Evolutionary conservation across 176 grass and related monocot genomes (phyloP).

Genomic region (Raddia guianensis): DNA sequence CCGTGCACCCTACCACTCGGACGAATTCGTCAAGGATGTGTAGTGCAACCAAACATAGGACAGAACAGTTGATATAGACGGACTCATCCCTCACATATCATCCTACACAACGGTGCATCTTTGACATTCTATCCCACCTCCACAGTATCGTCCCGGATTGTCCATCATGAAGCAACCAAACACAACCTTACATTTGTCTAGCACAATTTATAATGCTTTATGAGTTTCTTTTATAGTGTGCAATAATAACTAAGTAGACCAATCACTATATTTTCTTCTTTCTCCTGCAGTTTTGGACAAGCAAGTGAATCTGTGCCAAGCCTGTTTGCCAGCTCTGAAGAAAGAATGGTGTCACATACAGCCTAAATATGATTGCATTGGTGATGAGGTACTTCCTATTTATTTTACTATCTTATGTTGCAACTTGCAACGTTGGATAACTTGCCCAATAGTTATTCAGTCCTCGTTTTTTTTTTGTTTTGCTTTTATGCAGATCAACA

Average conservation of each 20-base stretch:
- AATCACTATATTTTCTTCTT: constrained; percentile 27
- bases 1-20: too few relatives aligned
- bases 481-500: constrained; percentile 57
- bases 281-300: constrained; percentile 50
- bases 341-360: constrained; percentile 64
- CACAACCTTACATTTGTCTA: neutral
- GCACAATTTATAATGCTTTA: neutral
- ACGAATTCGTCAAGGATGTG: too few relatives aligned
- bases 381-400: constrained; percentile 59
- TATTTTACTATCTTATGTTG: constrained; percentile 37
- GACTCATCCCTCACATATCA: too few relatives aligned
- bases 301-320: constrained; percentile 58
- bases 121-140: too few relatives aligned
- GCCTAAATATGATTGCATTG: constrained; percentile 35
- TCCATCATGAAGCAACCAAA: too few relatives aligned
- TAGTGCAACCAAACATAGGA: too few relatives aligned
- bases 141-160: too few relatives aligned
- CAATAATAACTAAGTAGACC: neutral
- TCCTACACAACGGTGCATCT: too few relatives aligned
- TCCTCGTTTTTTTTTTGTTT: neutral
- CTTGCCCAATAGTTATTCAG: constrained; percentile 29
- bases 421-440: constrained; percentile 15
- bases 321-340: constrained; percentile 72
- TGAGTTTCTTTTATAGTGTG: neutral
- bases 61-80: too few relatives aligned